A percentile compares a stretch with the other conserved stretches of the same genome.
Conservation (phyloP, 2,329 filamentous ascomycete species). For the Fusarium sororula region DNA sequence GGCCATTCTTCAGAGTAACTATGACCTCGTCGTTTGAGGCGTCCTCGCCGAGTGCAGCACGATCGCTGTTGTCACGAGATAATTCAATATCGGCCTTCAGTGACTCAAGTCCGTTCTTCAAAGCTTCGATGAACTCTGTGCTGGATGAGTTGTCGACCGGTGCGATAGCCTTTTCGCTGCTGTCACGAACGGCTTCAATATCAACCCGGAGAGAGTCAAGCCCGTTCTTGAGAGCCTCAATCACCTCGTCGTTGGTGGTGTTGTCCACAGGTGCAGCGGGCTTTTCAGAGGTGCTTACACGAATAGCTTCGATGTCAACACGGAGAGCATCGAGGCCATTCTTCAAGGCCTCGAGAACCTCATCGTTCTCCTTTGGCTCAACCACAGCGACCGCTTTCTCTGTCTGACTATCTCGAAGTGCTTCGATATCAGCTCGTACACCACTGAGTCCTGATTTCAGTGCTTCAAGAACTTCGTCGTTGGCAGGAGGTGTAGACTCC, state of each 20-base stretch:
- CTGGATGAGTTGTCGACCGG: constrained; percentile 26
- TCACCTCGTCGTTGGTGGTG: constrained; percentile 33
- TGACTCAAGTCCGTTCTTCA: constrained; percentile 36
- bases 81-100: constrained; percentile 34
- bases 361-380: constrained; percentile 72
- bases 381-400: constrained; percentile 51
- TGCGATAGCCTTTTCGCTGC: constrained; percentile 58
- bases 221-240: constrained; percentile 32
- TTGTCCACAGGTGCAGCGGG: constrained; percentile 11
- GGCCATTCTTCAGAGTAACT: constrained; percentile 81
- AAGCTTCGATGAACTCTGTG: constrained; percentile 29
- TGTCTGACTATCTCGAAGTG: constrained; percentile 68
- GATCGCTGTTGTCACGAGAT: constrained; percentile 72
- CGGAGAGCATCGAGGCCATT: constrained; percentile 36
- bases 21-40: constrained; percentile 84
- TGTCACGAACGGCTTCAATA: constrained; percentile 61
- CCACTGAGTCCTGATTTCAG: constrained; percentile 82
- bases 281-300: constrained; percentile 63
- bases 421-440: constrained; percentile 81
- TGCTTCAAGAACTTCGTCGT: constrained; percentile 87
- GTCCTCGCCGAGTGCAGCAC: constrained; percentile 65
- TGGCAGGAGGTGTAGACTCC: constrained; percentile 63
- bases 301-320: constrained; percentile 54
- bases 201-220: constrained; percentile 28
- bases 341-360: constrained; percentile 75